These are phyloP conservation scores for Beauveria pseudobassiana DNA, from an alignment of 2,329 filamentous ascomycete species.

Conservation along the genomic window DNA sequence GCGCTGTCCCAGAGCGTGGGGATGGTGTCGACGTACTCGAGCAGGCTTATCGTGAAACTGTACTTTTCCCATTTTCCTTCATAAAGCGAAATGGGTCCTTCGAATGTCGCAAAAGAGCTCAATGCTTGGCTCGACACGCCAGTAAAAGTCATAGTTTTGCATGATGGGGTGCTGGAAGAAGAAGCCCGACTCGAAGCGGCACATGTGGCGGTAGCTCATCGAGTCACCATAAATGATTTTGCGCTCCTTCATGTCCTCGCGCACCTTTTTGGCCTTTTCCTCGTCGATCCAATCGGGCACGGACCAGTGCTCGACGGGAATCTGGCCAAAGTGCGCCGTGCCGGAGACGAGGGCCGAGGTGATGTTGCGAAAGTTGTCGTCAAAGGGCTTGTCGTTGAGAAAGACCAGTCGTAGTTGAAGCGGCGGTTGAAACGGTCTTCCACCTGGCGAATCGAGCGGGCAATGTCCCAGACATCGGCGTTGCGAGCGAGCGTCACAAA, in stretches of 20 bases:
- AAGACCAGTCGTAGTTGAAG: conserved; percentile 99
- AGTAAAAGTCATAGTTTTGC: conserved; percentile 98
- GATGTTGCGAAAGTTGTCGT: conserved; percentile 87
- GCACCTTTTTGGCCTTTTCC: conserved; percentile 81
- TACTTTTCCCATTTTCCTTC: conserved; percentile 97
- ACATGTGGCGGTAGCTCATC: conserved; percentile 97
- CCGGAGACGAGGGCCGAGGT: conserved; percentile 87
- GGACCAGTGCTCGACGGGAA: conserved; percentile 90
- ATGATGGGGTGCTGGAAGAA: conserved; percentile 95
- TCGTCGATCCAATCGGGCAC: conserved; percentile 95
- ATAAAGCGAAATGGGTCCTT: conserved; percentile 97
- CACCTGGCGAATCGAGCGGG: conserved; percentile 88
- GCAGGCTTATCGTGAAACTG: conserved; percentile 90
- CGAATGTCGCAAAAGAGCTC: conserved; percentile 93
- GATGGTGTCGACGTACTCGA: conserved; percentile 95
- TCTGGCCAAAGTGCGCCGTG: conserved; percentile 83
- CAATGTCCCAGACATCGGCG: conserved; percentile 91
- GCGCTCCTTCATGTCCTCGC: conserved; percentile 85
- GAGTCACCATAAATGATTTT: conserved; percentile 99
- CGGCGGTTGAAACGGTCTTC: conserved; percentile 97
- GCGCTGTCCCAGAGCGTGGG: conserved; percentile 91
- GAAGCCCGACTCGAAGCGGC: conserved; percentile 97
- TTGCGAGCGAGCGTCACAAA: conserved; percentile 96
- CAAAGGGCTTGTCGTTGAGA: conserved; percentile 91
- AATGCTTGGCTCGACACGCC: conserved; percentile 95